Conservation (phyloP, 2,329 filamentous ascomycete genomes). For the Paecilomyces niveus region DNA sequence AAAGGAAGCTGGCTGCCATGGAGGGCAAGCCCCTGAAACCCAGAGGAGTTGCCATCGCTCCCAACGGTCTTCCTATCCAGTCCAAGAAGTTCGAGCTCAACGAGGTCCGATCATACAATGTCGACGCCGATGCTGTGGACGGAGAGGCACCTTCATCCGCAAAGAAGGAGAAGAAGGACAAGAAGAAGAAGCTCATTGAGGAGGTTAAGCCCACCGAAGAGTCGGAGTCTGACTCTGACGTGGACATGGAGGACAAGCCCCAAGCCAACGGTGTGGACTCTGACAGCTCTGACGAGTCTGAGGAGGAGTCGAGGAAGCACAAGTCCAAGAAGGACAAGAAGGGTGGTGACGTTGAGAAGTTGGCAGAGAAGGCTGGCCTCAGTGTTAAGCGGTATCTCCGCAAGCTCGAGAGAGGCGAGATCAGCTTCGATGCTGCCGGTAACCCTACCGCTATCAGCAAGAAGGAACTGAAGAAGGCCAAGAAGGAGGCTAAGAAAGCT, state of each 20-base stretch:
- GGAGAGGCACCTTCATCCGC: slow-evolving; percentile 53
- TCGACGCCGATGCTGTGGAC: slow-evolving; percentile 78
- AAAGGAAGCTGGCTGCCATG: slow-evolving; percentile 49
- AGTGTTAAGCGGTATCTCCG: slow-evolving; percentile 71
- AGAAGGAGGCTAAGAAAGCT: slow-evolving; percentile 55
- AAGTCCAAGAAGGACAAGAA: slow-evolving; percentile 41
- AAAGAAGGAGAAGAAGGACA: slow-evolving; percentile 38
- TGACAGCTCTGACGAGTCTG: slow-evolving; percentile 20
- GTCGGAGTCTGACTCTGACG: slow-evolving; percentile 18
- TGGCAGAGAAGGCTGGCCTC: slow-evolving; percentile 61
- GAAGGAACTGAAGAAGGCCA: slow-evolving; percentile 68
- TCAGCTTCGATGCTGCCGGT: slow-evolving; percentile 59
- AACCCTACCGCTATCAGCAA: slow-evolving; percentile 63
- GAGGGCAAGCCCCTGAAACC: slow-evolving; percentile 86
- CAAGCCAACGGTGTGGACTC: slow-evolving; percentile 13
- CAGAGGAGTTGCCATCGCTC: slow-evolving; percentile 66
- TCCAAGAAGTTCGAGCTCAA: slow-evolving; percentile 76
- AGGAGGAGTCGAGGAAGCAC: slow-evolving; percentile 23
- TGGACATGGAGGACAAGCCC: slow-evolving; percentile 35
- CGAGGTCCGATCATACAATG: slow-evolving; percentile 89
- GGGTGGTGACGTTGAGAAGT: slow-evolving; percentile 46
- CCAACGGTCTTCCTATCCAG: slow-evolving; percentile 58
- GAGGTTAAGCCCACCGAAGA: slow-evolving; percentile 28
- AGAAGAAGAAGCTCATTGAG: slow-evolving; percentile 41
- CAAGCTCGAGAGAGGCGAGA: slow-evolving; percentile 70